A percentile compares a stretch with the other conserved stretches of the same genome.
These are phyloP conservation scores for Cyclocybe cylindracea DNA, from an alignment of 768 basidiomycete genomes.

Conservation along the genomic window DNA sequence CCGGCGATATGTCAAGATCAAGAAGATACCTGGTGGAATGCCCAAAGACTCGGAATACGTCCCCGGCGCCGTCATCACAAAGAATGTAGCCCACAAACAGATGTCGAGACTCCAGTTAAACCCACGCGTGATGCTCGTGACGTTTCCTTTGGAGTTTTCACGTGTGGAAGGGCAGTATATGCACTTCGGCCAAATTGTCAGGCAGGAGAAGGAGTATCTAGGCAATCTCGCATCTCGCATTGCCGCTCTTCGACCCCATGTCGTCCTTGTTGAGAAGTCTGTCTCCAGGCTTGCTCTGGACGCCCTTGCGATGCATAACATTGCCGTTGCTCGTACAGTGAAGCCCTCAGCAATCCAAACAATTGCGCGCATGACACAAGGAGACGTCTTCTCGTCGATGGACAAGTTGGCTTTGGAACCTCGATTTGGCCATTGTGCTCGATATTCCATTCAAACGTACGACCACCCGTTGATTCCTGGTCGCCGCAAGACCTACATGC, in stretches of 20 bases:
- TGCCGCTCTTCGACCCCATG: constrained; percentile 87
- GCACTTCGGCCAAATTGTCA: constrained; percentile 86
- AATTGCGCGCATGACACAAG: constrained; percentile 92
- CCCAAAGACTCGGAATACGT: constrained; percentile 96
- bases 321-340: constrained; percentile 88
- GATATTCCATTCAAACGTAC: constrained; percentile 89
- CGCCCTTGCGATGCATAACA: constrained; percentile 78
- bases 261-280: constrained; percentile 89
- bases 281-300: constrained; percentile 92
- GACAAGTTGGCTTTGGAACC: constrained; percentile 91
- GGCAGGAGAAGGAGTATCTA: constrained; percentile 93
- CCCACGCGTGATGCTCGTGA: constrained; percentile 94
- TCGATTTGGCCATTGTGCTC: constrained; percentile 82
- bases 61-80: constrained; percentile 94
- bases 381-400: constrained; percentile 93
- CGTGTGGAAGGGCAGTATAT: constrained; percentile 92
- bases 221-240: constrained; percentile 87
- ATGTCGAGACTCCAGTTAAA: constrained; percentile 85
- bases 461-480: constrained; percentile 96
- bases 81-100: constrained; percentile 95
- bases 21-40: constrained; percentile 94
- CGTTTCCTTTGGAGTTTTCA: constrained; percentile 93
- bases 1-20: constrained; percentile 94
- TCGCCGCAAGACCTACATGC: constrained; percentile 93
- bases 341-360: constrained; percentile 86